Evolutionary conservation across 495 filamentous ascomycete species (phyloP).

Genomic region (Hypoxylon intermedium): DNA sequence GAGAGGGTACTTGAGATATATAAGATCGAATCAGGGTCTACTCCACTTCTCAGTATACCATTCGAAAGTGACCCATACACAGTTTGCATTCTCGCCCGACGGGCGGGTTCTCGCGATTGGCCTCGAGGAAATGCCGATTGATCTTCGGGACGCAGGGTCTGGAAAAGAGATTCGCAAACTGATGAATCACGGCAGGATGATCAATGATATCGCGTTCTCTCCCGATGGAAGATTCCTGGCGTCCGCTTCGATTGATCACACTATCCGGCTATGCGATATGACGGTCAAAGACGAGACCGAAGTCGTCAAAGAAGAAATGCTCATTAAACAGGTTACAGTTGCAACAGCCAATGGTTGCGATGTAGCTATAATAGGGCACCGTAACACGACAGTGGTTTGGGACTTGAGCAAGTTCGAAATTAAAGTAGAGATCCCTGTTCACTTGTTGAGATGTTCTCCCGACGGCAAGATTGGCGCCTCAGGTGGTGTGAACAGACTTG

Average conservation of each 20-base stretch:
- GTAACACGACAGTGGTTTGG: neutral
- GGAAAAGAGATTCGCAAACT: neutral
- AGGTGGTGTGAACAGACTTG: too few relatives aligned
- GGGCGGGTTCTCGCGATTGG: neutral
- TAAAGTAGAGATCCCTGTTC: neutral
- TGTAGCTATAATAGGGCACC: neutral
- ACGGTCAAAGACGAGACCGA: neutral
- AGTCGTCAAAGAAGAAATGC: too few relatives aligned
- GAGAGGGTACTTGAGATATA: neutral
- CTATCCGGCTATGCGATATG: conserved; percentile 21
- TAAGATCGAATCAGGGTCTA: neutral
- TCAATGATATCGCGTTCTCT: neutral
- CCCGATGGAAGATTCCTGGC: conserved; percentile 16
- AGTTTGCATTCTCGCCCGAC: conserved; percentile 8
- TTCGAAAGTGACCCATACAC: neutral
- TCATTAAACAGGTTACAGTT: too few relatives aligned
- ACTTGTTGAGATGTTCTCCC: neutral
- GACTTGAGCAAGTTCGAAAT: neutral
- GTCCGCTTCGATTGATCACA: conserved; percentile 18
- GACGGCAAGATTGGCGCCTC: neutral
- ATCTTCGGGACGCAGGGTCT: neutral
- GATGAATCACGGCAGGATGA: neutral
- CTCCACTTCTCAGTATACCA: neutral
- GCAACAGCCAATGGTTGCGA: neutral
- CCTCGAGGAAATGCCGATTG: neutral